phyloP scores from a whole-genome alignment of 371 early-diverging fungal genomes.

The Rhizopus sp. region DNA sequence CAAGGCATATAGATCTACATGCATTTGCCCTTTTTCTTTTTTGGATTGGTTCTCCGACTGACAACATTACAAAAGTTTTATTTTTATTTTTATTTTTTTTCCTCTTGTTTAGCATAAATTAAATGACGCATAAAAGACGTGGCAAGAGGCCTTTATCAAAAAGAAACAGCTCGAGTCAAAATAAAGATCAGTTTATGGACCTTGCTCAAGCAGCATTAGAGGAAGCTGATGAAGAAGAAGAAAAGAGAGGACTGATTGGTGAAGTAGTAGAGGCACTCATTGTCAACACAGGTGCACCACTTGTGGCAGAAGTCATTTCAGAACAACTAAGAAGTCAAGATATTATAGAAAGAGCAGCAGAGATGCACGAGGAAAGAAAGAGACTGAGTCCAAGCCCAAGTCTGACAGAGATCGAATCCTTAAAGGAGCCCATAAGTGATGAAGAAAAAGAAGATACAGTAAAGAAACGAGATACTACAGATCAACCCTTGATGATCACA shows the following conservation, averaged over 20 bases:
- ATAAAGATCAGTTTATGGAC: constrained; percentile 47
- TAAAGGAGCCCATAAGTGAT: constrained; percentile 15
- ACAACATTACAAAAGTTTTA: background rate
- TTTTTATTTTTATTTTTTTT: constrained; percentile 5
- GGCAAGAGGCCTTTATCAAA: background rate
- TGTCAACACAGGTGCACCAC: constrained; percentile 44
- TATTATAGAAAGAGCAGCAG: constrained; percentile 45
- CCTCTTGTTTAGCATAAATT: too few relatives aligned
- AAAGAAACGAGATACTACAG: background rate
- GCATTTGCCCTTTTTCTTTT: background rate
- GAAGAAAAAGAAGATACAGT: constrained; percentile 2
- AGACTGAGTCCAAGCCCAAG: constrained; percentile 5
- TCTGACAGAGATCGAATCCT: background rate
- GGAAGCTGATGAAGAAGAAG: constrained; percentile 48
- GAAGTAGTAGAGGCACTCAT: constrained; percentile 48
- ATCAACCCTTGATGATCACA: constrained; percentile 24
- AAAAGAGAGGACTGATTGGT: constrained; percentile 44
- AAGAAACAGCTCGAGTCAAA: background rate
- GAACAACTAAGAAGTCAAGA: constrained; percentile 48
- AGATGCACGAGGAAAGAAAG: constrained; percentile 28
- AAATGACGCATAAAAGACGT: constrained; percentile 1
- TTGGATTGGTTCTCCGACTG: background rate
- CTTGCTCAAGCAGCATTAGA: constrained; percentile 51
- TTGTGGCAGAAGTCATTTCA: constrained; percentile 43
- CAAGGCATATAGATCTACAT: background rate